These are phyloP conservation scores for Nicotiana sylvestris DNA, from an alignment of 257 asterid genomes.

Conservation along the genomic window DNA sequence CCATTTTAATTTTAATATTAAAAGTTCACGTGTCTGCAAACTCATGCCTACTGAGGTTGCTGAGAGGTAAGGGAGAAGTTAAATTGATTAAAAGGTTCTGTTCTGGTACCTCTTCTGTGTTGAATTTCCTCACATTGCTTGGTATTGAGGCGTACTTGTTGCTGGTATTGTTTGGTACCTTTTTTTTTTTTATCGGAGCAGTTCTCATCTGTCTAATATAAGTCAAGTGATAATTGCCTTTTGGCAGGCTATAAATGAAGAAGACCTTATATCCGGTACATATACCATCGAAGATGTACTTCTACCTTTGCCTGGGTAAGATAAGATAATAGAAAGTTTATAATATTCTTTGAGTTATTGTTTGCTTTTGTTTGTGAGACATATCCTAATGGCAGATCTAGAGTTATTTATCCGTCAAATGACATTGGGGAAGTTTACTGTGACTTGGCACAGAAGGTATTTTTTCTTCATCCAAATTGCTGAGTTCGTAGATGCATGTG, in stretches of 20 bases:
- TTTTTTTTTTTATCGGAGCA: not conserved
- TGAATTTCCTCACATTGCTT: not conserved
- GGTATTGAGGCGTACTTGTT: not conserved
- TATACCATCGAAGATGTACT: constrained; percentile 65
- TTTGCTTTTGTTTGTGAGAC: constrained; percentile 10
- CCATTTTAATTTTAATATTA: not conserved
- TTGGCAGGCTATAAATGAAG: constrained; percentile 66
- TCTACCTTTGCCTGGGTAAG: constrained; percentile 97
- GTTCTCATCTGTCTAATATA: not conserved
- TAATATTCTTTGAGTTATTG: not conserved
- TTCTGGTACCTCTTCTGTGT: not conserved
- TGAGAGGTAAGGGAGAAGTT: not conserved
- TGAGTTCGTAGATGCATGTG: not conserved
- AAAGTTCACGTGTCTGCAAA: not conserved
- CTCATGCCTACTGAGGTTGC: constrained; percentile 4
- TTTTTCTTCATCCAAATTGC: constrained; percentile 11
- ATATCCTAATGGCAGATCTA: constrained; percentile 56
- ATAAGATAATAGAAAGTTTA: constrained; percentile 12
- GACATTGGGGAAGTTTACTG: constrained; percentile 66
- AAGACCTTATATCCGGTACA: constrained; percentile 63
- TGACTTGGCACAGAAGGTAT: constrained; percentile 73
- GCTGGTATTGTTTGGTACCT: not conserved
- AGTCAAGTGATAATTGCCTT: not conserved
- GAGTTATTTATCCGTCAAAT: constrained; percentile 75
- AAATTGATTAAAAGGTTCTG: not conserved